Evolutionary conservation across 2,329 filamentous ascomycete species (phyloP), one percentile per base, ranked within the genome.

Genomic region (Cadophora sp.): DNA sequence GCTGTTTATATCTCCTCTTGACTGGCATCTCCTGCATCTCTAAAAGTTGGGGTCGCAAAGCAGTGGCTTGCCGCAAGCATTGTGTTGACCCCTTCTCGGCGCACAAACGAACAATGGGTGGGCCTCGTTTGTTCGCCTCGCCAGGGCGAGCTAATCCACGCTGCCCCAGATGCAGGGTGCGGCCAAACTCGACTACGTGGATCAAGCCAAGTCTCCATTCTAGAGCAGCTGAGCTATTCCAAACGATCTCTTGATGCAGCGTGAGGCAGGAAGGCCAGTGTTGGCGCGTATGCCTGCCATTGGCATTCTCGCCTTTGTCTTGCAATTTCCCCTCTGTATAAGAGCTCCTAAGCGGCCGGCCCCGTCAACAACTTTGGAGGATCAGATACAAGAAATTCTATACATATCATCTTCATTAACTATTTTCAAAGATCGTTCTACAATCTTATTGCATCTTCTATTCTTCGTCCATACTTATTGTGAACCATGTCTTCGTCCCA

Each of bases 401-500:
- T 30, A 2, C 6, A 16, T n/a, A n/a, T n/a, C 27, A n/a, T 9
- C 27, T 8, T 33, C 18, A 24, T 9, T 18, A 3, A 47, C 33
- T 53, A 8, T 59, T 62, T 24, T 51, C 33, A 30, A 33, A 14
- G 36, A 1, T 30, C 4, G 20, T 68, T 56, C 33, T 61, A 70
- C 71, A 62, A 69, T 62, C 66, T 58, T 65, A 59, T 70, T 63
- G 53, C 48, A 59, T 61, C 65, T 27, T 13, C 24, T 66, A 14
- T 67, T 66, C 51, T 48, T 70, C 18, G 9, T 39, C 18, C 68
- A 69, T 66, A 22, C 64, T 68, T 61, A 58, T 63, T 39, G 60
- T 33, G 62, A 24, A 53, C 20, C 30, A 76, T 76, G 75, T 72
- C 73, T 71, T 73, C 68, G 62, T 60, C 59, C 7, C 67, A 74